A percentile compares a stretch with the other conserved stretches of the same genome.
These are phyloP conservation scores for Eudorina sp. DNA, from an alignment of 139 green algal species.

Conservation along the genomic window DNA sequence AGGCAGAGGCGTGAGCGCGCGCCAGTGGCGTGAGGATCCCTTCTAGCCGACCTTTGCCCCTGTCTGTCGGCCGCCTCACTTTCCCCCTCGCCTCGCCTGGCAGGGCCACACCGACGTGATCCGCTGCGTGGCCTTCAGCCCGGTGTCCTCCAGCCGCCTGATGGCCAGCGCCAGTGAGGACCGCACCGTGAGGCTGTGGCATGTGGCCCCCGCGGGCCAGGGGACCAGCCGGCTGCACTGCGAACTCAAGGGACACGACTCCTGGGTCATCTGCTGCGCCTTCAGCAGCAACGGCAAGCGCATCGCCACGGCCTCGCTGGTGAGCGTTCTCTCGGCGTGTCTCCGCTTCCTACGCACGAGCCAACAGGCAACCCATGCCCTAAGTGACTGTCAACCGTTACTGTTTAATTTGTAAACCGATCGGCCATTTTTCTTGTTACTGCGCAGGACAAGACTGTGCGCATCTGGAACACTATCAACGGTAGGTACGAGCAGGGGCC, in stretches of 20 bases:
- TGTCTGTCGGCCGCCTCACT: too few relatives aligned
- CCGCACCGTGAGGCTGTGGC: constrained; percentile 40
- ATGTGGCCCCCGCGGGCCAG: constrained; percentile 29
- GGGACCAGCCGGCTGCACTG: constrained; percentile 35
- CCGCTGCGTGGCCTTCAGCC: constrained; percentile 39
- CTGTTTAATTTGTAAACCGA: too few relatives aligned
- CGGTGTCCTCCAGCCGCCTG: constrained; percentile 8
- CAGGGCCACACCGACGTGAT: constrained; percentile 46
- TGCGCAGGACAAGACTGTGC: constrained; percentile 41
- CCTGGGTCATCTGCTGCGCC: constrained; percentile 22
- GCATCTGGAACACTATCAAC: constrained; percentile 27
- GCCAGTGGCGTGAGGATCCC: too few relatives aligned
- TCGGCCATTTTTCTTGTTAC: too few relatives aligned
- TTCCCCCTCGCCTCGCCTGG: background rate
- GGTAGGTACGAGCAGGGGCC: background rate
- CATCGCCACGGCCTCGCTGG: constrained; percentile 8
- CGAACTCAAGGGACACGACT: constrained; percentile 34
- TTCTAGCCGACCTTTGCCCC: too few relatives aligned
- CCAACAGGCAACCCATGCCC: too few relatives aligned
- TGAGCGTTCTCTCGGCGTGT: background rate
- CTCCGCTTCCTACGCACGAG: too few relatives aligned
- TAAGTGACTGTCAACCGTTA: too few relatives aligned
- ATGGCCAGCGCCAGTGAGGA: constrained; percentile 29
- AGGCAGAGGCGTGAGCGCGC: too few relatives aligned
- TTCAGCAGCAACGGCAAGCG: constrained; percentile 36